Evolutionary conservation across 257 asterid species (phyloP), one percentile per base, ranked within the genome.

Genomic region (Nicotiana paniculata): DNA sequence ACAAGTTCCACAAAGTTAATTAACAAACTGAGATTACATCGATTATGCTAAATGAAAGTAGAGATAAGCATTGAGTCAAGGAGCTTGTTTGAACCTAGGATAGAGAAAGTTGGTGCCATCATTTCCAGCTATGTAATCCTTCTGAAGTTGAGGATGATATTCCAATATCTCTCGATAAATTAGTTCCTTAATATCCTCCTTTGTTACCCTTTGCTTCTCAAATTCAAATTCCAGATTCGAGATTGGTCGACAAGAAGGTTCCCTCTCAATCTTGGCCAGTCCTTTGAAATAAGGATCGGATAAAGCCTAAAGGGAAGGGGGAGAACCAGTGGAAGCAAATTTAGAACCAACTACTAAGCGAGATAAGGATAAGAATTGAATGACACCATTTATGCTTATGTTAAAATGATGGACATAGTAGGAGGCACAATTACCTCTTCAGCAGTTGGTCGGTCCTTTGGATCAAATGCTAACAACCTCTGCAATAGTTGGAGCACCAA

Each of bases 241-340:
- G 87, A 95, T 92, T 70, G 92, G 93, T 85, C 87, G 93, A 86
- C 93, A 90, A 84, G 98, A 90, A 77, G 98, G 98, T 87, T 95
- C 98, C 88, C 97, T 87, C 89, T 93, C 98, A 83, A 91, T 83
- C 83, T 91, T 95, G 39, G 98, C 87, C 75, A 95, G 90, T 18
- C 98, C 98, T 87, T 90, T 93, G 87, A 95, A 95, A 89, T 93
- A 95, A 43, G 97, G 97, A 92, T 95, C 96, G 57, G 95, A 91
- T 90, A 95, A 89, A 61, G 97, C 98, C 98, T 95, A 81, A 75
- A 66, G 79, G 35, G 54, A 53, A 3, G 48, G 33, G 24, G 33
- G 6, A 21, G 58, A 57, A 43, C 35, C 35, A 26, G 11, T 9
- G 3, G 78, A 70, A 70, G 43, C 63, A 15, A 48, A 74, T 26